These are phyloP conservation scores for Mycena citricolor DNA, from an alignment of 1,284 basidiomycete genomes.

Conservation along the genomic window DNA sequence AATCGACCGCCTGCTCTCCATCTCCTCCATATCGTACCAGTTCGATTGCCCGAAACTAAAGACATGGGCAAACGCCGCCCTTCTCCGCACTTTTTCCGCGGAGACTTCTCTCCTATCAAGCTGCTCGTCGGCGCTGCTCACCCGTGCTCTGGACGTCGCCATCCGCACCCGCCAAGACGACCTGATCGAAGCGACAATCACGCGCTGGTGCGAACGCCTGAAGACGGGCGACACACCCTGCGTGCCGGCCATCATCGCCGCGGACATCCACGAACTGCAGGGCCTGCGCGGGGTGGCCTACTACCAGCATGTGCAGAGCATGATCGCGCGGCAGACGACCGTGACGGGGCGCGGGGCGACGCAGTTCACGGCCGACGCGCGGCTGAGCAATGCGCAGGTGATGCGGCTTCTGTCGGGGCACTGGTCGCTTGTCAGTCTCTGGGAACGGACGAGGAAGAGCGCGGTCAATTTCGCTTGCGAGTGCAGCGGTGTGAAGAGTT, in stretches of 20 bases:
- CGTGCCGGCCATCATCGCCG: constrained; percentile 35
- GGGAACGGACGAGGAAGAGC: constrained; percentile 31
- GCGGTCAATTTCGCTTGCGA: constrained; percentile 28
- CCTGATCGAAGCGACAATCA: constrained; percentile 26
- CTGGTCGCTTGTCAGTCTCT: constrained; percentile 34
- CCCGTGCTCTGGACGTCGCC: constrained; percentile 30
- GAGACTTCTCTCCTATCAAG: constrained; percentile 30
- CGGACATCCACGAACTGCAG: constrained; percentile 29
- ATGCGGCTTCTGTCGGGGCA: constrained; percentile 35
- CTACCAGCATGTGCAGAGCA: constrained; percentile 34
- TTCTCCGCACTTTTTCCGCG: constrained; percentile 23
- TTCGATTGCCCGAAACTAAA: constrained; percentile 29
- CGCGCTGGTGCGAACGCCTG: constrained; percentile 33
- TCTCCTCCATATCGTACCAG: constrained; percentile 29
- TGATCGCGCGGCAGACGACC: constrained; percentile 29
- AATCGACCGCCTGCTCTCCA: constrained; percentile 31
- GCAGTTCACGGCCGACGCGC: constrained; percentile 33
- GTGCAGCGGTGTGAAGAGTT: constrained; percentile 28
- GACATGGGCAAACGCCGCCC: constrained; percentile 27
- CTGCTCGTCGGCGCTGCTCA: constrained; percentile 33
- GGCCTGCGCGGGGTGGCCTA: constrained; percentile 33
- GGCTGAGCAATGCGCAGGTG: constrained; percentile 36
- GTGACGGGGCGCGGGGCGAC: constrained; percentile 30
- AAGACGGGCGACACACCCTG: constrained; percentile 30
- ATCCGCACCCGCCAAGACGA: constrained; percentile 22